phyloP scores from a whole-genome alignment of 371 early-diverging fungal genomes.

The Mucor piriformis region DNA sequence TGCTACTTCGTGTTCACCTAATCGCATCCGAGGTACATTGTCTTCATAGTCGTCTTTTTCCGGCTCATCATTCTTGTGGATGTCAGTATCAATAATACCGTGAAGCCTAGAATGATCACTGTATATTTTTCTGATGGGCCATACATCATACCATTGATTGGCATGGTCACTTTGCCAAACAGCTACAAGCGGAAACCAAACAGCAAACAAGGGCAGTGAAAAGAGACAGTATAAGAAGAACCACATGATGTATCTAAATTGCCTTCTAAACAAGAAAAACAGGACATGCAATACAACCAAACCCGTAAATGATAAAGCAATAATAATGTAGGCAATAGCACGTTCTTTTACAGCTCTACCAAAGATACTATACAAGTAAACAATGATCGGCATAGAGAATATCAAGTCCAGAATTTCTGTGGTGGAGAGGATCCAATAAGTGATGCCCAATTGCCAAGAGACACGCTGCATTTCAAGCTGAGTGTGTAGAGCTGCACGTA shows the following conservation, averaged over 20 bases:
- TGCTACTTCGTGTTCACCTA: constrained; percentile 39
- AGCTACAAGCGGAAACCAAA: constrained; percentile 49
- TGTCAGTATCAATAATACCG: neutral
- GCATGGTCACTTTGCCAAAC: constrained; percentile 45
- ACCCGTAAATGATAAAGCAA: constrained; percentile 36
- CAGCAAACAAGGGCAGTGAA: constrained; percentile 41
- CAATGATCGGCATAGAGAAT: constrained; percentile 42
- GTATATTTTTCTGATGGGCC: constrained; percentile 26
- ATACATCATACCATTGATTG: constrained; percentile 49
- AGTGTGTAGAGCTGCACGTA: constrained; percentile 45
- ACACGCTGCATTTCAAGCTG: constrained; percentile 44
- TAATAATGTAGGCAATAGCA: constrained; percentile 38
- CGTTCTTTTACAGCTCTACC: constrained; percentile 29
- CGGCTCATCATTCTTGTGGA: neutral
- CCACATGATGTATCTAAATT: constrained; percentile 52
- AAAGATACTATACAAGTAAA: constrained; percentile 44
- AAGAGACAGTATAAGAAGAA: constrained; percentile 44
- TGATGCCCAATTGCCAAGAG: constrained; percentile 39
- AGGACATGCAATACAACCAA: constrained; percentile 43
- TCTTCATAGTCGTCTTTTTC: constrained; percentile 8
- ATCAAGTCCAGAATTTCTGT: constrained; percentile 43
- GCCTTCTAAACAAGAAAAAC: constrained; percentile 41
- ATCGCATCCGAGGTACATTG: constrained; percentile 31
- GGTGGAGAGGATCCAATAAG: constrained; percentile 44
- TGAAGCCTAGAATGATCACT: constrained; percentile 1